These are phyloP conservation scores for Globisporangium uncinulatum DNA, from an alignment of 352 stramenopile species.

Conservation along the genomic window DNA sequence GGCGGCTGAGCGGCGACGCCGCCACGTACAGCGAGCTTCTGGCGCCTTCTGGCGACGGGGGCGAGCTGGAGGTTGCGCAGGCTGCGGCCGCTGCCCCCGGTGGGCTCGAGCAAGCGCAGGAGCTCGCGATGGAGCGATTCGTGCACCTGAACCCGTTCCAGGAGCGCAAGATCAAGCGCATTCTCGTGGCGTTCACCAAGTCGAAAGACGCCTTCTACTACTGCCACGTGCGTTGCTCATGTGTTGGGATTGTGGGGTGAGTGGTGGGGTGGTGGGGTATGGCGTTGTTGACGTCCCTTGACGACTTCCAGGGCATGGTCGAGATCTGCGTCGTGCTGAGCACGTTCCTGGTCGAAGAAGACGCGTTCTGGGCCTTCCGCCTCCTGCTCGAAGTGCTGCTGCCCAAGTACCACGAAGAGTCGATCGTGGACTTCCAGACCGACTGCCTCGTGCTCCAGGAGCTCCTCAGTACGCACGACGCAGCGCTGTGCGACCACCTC, in stretches of 20 bases:
- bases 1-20: slow-evolving; percentile 38
- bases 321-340: slow-evolving; percentile 74
- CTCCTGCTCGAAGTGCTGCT: slow-evolving; percentile 66
- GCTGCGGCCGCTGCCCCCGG: slow-evolving; percentile 19
- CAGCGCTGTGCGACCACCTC: slow-evolving; percentile 53
- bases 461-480: slow-evolving; percentile 45
- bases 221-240: slow-evolving; percentile 37
- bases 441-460: slow-evolving; percentile 80
- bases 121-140: slow-evolving; percentile 76
- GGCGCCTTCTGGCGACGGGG: slow-evolving; percentile 6
- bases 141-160: slow-evolving; percentile 76
- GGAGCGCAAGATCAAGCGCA: slow-evolving; percentile 79
- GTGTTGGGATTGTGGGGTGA: neutral
- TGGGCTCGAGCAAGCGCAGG: slow-evolving; percentile 59
- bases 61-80: neutral
- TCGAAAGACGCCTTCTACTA: slow-evolving; percentile 66
- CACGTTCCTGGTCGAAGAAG: slow-evolving; percentile 70
- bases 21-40: slow-evolving; percentile 53
- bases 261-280: neutral
- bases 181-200: slow-evolving; percentile 71
- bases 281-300: neutral
- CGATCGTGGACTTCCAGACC: slow-evolving; percentile 73
- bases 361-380: slow-evolving; percentile 75
- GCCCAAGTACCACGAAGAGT: slow-evolving; percentile 79
- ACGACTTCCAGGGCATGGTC: slow-evolving; percentile 46